Conservation (phyloP, 441 rosid genomes). For the Caryocar brasiliense region DNA sequence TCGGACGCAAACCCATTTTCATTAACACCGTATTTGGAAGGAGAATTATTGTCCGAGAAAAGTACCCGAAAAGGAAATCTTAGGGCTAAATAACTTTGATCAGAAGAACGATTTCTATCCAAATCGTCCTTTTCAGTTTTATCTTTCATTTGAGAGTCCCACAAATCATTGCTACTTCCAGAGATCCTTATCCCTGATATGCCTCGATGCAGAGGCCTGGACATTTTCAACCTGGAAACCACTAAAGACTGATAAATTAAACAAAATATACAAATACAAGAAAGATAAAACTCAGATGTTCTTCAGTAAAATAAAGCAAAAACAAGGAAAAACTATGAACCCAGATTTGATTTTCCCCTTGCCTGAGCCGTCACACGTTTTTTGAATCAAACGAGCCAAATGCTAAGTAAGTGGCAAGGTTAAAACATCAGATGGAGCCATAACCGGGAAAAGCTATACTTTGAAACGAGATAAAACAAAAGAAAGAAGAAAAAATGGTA, state of each 20-base stretch:
- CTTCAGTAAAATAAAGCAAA: not conserved
- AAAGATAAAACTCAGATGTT: not conserved
- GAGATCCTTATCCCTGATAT: constrained; percentile 57
- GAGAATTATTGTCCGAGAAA: constrained; percentile 33
- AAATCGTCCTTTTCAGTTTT: constrained; percentile 59
- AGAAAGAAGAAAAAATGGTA: not conserved
- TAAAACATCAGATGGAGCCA: not conserved
- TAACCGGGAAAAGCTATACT: not conserved
- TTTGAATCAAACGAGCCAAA: not conserved
- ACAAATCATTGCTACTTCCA: constrained; percentile 46
- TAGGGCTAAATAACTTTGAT: constrained; percentile 30
- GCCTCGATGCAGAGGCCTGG: constrained; percentile 79
- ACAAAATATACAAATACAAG: not conserved
- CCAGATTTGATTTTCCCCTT: not conserved
- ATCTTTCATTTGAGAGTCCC: constrained; percentile 81
- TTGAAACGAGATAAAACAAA: not conserved
- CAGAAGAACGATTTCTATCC: constrained; percentile 45
- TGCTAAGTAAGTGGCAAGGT: not conserved
- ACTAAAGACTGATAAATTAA: constrained; percentile 6
- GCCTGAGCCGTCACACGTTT: no score
- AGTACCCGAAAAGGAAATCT: constrained; percentile 53
- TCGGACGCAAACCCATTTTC: constrained; percentile 62
- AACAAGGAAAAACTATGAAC: not conserved
- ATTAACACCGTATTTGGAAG: constrained; percentile 44
- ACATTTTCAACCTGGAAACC: constrained; percentile 45